phyloP scores from a whole-genome alignment of 2,329 filamentous ascomycete species.

The Arthrobotrys musiformis region DNA sequence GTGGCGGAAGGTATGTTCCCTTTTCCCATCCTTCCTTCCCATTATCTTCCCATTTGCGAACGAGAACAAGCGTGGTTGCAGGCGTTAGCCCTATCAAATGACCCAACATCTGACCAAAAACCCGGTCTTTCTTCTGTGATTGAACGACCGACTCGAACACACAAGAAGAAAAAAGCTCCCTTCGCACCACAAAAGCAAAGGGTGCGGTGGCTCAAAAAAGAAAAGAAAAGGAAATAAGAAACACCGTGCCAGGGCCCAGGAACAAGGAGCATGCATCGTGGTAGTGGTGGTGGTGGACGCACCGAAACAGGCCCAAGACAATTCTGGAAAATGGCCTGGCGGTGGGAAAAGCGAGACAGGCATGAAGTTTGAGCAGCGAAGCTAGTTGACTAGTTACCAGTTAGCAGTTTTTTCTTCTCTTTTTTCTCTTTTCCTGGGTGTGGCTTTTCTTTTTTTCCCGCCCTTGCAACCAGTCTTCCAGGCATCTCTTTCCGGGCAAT shows the following conservation, averaged over 20 bases:
- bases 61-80: slow-evolving; percentile 31
- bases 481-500: slow-evolving; percentile 54
- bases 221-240: slow-evolving; percentile 22
- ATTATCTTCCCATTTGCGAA: slow-evolving; percentile 49
- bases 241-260: slow-evolving; percentile 30
- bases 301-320: slow-evolving; percentile 54
- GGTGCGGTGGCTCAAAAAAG: too few relatives aligned
- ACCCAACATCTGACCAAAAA: slow-evolving; percentile 52
- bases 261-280: slow-evolving; percentile 45
- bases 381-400: too few relatives aligned
- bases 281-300: slow-evolving; percentile 26
- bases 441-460: slow-evolving; percentile 40
- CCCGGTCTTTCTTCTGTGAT: slow-evolving; percentile 34
- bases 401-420: slow-evolving; percentile 59
- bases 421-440: slow-evolving; percentile 29
- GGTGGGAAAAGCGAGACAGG: slow-evolving; percentile 54
- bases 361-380: slow-evolving; percentile 53
- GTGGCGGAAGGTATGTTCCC: slow-evolving; percentile 30
- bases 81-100: slow-evolving; percentile 54
- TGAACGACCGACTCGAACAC: slow-evolving; percentile 11
- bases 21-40: slow-evolving; percentile 7
- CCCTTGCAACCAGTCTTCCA: slow-evolving; percentile 23
- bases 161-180: slow-evolving; percentile 4
- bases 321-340: slow-evolving; percentile 54
- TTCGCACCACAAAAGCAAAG: too few relatives aligned